Base-by-base conservation (phyloP, 2,329 filamentous ascomycete species). In the Ploettnerulaceae sp. region DNA sequence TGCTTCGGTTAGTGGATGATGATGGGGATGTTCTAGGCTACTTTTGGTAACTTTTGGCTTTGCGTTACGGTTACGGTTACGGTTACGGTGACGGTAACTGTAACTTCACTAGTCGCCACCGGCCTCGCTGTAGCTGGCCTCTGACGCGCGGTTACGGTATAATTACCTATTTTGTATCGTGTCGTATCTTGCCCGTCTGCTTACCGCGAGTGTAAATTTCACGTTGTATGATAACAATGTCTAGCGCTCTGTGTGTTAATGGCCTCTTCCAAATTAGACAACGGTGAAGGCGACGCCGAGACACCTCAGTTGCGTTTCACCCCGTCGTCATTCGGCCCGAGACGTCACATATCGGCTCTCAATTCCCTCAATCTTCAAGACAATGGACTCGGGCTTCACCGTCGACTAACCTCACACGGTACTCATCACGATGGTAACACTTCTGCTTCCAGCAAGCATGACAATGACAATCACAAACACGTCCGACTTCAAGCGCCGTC, bases 401-500 rank as follows among this genome's bases (percentile, higher is more conserved):
- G 54, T 32, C 56, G 56, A 15, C 53, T 47, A 29, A 32, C 49
- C 42, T 48, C 50, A 12, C 36, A 42, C 17, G 43, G 8, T 24
- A 40, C 6, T 5, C 28, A 45, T 37, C 38, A 33, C 22, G 33
- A 37, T 25, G 20, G 14, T 8, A 28, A 22, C 5, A 12, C 15
- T 12, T 21, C 31, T 35, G 24, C 21, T n/a, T n/a, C 18, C 5
- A 28, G 35, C 3, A 33, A 35, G 22, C 38, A 53, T 20, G 48
- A 36, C 12, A n/a, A n/a, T n/a, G n/a, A n/a, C n/a, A n/a, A n/a
- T n/a, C n/a, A n/a, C n/a, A 62, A 52, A 43, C 60, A 61, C 42
- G 55, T 64, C 21, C 56, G 55, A 7, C 52, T 62, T 14, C 51
- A 54, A 33, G 53, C 56, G 14, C 55, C 57, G 3, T 45, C 41